Conservation (phyloP, 441 rosid genomes). For the Euphorbia celastroides region DNA sequence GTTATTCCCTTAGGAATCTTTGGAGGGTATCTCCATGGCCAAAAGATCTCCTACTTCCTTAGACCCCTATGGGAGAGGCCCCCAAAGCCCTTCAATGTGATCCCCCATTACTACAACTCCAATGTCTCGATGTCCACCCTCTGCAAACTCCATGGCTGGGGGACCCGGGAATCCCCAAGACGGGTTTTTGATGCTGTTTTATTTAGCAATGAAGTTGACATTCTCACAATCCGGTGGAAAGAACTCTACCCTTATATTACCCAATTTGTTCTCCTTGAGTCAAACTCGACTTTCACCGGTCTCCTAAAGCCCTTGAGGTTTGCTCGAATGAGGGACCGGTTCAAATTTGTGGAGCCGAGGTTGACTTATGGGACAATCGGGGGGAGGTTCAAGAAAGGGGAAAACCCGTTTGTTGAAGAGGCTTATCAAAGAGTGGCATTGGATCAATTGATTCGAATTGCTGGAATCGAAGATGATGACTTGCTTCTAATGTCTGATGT, state of each 20-base stretch:
- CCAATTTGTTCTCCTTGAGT: constrained; percentile 72
- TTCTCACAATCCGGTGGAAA: constrained; percentile 72
- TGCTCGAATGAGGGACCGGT: constrained; percentile 41
- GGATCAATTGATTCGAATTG: constrained; percentile 46
- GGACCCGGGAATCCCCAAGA: constrained; percentile 50
- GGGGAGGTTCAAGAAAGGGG: constrained; percentile 35
- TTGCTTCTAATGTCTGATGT: constrained; percentile 71
- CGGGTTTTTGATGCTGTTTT: constrained; percentile 63
- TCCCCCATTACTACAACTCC: constrained; percentile 89
- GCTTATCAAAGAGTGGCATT: constrained; percentile 52
- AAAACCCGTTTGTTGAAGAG: constrained; percentile 66
- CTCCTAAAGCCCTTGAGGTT: constrained; percentile 66
- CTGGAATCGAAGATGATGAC: constrained; percentile 64
- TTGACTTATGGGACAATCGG: constrained; percentile 55
- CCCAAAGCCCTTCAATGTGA: constrained; percentile 51
- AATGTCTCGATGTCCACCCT: constrained; percentile 77
- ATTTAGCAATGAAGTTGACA: constrained; percentile 82
- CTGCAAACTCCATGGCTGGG: constrained; percentile 82
- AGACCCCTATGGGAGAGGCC: constrained; percentile 90
- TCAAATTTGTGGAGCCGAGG: constrained; percentile 53
- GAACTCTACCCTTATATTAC: constrained; percentile 66
- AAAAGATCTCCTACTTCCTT: constrained; percentile 51
- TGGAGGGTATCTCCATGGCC: constrained; percentile 36
- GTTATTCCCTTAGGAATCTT: constrained; percentile 49
- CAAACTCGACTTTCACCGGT: constrained; percentile 88